Evolutionary conservation across 352 stramenopile species (phyloP), one percentile per base, ranked within the genome.

Genomic region (Phytophthora pluvialis): DNA sequence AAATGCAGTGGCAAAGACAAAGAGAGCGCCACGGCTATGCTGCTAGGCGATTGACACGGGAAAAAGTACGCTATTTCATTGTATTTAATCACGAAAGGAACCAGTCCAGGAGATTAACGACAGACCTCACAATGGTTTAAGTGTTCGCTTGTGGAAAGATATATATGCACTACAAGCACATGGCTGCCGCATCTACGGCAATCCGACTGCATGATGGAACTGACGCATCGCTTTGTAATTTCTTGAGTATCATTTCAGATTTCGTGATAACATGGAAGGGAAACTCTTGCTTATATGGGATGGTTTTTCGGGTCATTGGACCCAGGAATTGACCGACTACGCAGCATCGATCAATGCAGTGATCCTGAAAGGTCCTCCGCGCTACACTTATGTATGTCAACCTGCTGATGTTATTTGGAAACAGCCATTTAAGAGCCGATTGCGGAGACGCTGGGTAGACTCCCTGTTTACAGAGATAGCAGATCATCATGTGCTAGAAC

Each of bases 1-100:
- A 51, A 45, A 15, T 45, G 33, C 13, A 36, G 43, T n/a, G 44
- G 25, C 5, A 52, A 61, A 38, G 49, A 61, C 33, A 61, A 57
- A 31, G 49, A 38, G 21, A 29, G 50, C 3, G 43, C 45, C 0
- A 57, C 43, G 3, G 60, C 40, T 9, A 39, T 58, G 38, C 36
- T 58, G 26, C 15, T 48, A 1, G 50, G 38, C 2, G 28, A 58
- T n/a, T 58, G 12, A n/a, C 13, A 39, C 7, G 50, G 38, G n/a
- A 40, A 42, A 4, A 58, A 48, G 26, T 42, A 48, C 16, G 16
- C 5, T 35, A 35, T 35, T 58, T 49, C 7, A 3, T 58, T 29
- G 8, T 58, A 3, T 29, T 49, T 8, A 15, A 21, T 45, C 39
- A 21, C 26, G 39, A 58, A 28, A 58, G 15, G 16, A 47, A 7